Evolutionary conservation across 257 asterid genomes (phyloP), one percentile per base, ranked within the genome.

Genomic region (Eucommia ulmoides): DNA sequence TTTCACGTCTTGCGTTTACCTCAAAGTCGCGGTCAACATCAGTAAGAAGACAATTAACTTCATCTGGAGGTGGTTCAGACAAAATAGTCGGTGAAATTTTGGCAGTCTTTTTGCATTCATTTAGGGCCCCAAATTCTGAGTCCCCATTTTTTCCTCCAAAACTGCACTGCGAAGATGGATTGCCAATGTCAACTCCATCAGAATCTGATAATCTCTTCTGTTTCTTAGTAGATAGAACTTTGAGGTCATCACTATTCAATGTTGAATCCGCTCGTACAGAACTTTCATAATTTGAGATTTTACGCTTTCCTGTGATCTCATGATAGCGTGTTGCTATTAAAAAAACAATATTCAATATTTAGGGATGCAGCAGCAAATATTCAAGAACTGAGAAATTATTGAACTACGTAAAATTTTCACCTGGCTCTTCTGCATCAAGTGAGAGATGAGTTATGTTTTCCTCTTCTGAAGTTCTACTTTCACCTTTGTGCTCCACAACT

Each of bases 221-320:
- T 63, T 65, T 81, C 79, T 75, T 74, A 70, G 63, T 51, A 29
- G 69, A 63, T 41, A 74, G 67, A 71, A 64, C 71, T 50, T 23
- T 54, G n/a, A 51, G 54, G 56, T 59, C 71, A 45, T 74, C 76
- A 45, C 69, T 55, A 59, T 21, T 75, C 45, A 54, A 33, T 17
- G 58, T 49, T 51, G 73, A 59, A 50, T 49, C 56, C 53, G 55
- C 60, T 23, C 51, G 52, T 41, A 55, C 60, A 44, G 65, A 25
- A 19, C 51, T 53, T 45, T 66, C 58, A 41, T 76, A 73, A 50
- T 72, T 73, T 44, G 53, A 52, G 56, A 60, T 62, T 20, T 20
- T 59, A 19, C 60, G 69, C 68, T 60, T 67, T 52, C 72, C 67
- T 59, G 67, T 52, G 54, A 33, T 52, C 53, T 66, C 92, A 46